Evolutionary conservation across 768 basidiomycete genomes (phyloP).

Genomic region (Collybiopsis confluens): DNA sequence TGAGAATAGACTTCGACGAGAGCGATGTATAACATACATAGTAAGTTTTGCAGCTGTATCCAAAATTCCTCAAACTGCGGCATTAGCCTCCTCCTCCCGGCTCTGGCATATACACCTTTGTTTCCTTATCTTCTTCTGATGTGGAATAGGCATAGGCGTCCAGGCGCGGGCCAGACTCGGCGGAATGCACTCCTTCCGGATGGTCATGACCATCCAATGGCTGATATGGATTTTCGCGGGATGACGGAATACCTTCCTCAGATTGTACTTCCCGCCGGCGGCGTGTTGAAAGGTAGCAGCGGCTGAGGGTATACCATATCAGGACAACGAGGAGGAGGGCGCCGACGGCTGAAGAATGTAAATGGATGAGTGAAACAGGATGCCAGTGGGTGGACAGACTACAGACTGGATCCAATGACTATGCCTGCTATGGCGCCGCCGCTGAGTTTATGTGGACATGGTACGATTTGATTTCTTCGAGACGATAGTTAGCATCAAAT

Average conservation of each 20-base stretch:
- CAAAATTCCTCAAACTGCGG: too few species aligned
- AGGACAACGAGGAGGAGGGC: background rate
- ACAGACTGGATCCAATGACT: background rate
- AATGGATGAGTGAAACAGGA: background rate
- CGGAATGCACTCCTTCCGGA: conserved; percentile 4
- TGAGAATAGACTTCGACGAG: too few species aligned
- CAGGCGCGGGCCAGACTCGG: too few species aligned
- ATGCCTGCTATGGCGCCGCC: background rate
- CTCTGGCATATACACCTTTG: background rate
- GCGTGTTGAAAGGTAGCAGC: background rate
- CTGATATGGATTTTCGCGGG: background rate
- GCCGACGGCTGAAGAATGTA: background rate
- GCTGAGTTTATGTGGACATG: background rate
- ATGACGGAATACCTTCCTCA: background rate
- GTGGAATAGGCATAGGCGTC: background rate
- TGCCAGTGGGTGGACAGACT: too few species aligned
- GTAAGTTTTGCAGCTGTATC: too few species aligned
- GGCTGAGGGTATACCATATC: background rate
- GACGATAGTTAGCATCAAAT: background rate
- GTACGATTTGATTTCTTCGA: background rate
- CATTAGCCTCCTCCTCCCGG: background rate
- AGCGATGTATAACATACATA: too few species aligned
- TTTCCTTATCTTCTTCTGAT: background rate
- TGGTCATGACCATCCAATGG: background rate
- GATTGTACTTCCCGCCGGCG: background rate